Base-by-base conservation (phyloP, 1,284 basidiomycete species). In the Microbotryomycetes sp. region DNA sequence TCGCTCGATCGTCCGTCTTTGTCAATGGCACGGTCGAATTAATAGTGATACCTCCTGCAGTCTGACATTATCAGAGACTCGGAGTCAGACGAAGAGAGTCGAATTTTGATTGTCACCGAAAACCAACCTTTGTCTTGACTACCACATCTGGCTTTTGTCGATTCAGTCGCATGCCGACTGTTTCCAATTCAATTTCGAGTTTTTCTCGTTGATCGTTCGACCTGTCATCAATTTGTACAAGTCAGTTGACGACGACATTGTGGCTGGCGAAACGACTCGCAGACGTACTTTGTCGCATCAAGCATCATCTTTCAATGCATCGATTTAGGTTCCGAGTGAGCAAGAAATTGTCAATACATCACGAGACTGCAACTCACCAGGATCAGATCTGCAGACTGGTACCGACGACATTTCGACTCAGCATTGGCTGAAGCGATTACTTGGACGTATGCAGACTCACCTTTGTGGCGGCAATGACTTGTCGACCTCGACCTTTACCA, bases 151-250 rank as follows among this genome's bases (percentile, higher is more conserved):
- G 93, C 72, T 84, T 88, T 58, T 78, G 80, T 72, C 89, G 89
- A 77, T 98, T 98, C 67, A 98, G 77, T 55, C 94, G 83, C 68
- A 98, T 97, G 7, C 96, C 94, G 45, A 98, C 93, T 1, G 93
- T 90, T 63, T 97, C 94, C 31, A 98, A 79, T 75, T 98, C 94
- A 57, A 89, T 82, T 75, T 97, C 94, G 26, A 97, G 80, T 64
- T 93, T 79, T 47, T 83, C 81, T 64, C 88, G 85, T 74, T 98
- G 96, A 75, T 97, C 91, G 51, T 91, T 87, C 4, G 90, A 90
- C 32, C 54, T 62, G 51, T 9, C 14, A 52, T 2, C 2, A 26
- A 49, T 56, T 54, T 47, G 54, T 4, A 26, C 12, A 6, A 6
- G 26, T 12, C 30, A 2, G 12, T 26, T 0, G 23, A 22, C 36